Conservation (phyloP, 2,329 filamentous ascomycete genomes). For the Cyclaneusma minus region DNA sequence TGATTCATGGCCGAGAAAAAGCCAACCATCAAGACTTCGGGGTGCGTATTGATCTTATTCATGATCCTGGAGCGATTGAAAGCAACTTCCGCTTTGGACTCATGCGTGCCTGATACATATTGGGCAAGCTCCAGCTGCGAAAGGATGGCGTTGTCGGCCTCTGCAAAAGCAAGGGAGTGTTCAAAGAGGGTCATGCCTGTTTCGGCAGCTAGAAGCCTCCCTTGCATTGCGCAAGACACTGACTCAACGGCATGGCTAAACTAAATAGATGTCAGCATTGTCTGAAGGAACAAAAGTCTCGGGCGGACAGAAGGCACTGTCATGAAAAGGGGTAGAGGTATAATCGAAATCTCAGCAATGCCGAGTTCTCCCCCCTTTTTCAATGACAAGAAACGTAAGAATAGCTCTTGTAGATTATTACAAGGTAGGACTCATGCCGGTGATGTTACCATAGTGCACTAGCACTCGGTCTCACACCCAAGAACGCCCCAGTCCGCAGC, state of each 20-base stretch:
- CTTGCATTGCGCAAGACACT: conserved; percentile 74
- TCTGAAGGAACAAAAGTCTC: conserved; percentile 34
- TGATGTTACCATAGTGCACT: too few relatives aligned
- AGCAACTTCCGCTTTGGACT: conserved; percentile 23
- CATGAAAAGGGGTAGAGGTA: too few relatives aligned
- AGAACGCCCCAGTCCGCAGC: too few relatives aligned
- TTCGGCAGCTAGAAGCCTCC: conserved; percentile 63
- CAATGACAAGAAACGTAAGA: too few relatives aligned
- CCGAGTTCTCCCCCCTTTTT: too few relatives aligned
- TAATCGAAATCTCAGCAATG: too few relatives aligned
- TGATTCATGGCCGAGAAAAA: conserved; percentile 85
- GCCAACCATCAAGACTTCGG: conserved; percentile 75
- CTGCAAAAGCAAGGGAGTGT: conserved; percentile 87
- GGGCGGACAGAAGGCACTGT: too few relatives aligned
- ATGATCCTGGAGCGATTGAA: conserved; percentile 53
- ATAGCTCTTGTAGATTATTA: too few relatives aligned
- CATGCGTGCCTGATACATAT: conserved; percentile 1
- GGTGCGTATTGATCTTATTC: conserved; percentile 70
- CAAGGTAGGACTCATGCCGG: too few relatives aligned
- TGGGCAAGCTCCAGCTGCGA: conserved; percentile 43
- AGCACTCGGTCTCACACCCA: too few relatives aligned
- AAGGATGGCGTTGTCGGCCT: conserved; percentile 78
- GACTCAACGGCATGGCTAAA: conserved; percentile 81
- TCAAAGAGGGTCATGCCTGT: conserved; percentile 95
- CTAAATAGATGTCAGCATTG: conserved; percentile 36